A percentile compares a stretch with the other conserved stretches of the same genome.
Conservation (phyloP, 257 asterid species). For the Apocynum venetum region DNA sequence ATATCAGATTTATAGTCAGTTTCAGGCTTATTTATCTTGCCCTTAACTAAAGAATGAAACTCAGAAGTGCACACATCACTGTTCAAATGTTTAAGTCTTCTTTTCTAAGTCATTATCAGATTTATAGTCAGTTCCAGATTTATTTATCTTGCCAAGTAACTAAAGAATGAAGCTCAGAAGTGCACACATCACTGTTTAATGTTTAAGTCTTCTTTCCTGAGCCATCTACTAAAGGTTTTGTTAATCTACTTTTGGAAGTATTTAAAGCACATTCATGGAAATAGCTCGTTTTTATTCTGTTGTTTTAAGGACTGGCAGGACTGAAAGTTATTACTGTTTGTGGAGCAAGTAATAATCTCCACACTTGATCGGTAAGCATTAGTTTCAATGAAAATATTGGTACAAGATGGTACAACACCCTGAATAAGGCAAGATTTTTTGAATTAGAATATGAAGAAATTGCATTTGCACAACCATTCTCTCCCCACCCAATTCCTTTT, state of each 20-base stretch:
- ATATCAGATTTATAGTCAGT: not conserved
- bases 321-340: slow-evolving; percentile 2
- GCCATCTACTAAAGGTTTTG: not conserved
- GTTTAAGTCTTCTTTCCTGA: too few relatives aligned
- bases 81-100: too few relatives aligned
- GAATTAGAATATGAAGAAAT: not conserved
- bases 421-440: not conserved
- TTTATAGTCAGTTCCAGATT: not conserved
- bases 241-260: not conserved
- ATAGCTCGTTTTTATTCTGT: not conserved
- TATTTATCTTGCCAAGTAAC: not conserved
- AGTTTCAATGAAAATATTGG: not conserved
- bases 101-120: not conserved
- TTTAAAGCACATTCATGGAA: not conserved
- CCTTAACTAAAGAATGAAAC: not conserved
- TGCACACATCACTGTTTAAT: not conserved
- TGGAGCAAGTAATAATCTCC: slow-evolving; percentile 1
- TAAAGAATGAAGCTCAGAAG: not conserved
- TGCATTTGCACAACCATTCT: not conserved
- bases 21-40: not conserved
- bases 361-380: not conserved
- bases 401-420: not conserved
- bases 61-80: not conserved
- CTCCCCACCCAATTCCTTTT: too few relatives aligned
- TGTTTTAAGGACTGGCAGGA: not conserved